These are phyloP conservation scores for Dactylorhiza incarnata DNA, from an alignment of 106 monocot genomes.

Conservation along the genomic window DNA sequence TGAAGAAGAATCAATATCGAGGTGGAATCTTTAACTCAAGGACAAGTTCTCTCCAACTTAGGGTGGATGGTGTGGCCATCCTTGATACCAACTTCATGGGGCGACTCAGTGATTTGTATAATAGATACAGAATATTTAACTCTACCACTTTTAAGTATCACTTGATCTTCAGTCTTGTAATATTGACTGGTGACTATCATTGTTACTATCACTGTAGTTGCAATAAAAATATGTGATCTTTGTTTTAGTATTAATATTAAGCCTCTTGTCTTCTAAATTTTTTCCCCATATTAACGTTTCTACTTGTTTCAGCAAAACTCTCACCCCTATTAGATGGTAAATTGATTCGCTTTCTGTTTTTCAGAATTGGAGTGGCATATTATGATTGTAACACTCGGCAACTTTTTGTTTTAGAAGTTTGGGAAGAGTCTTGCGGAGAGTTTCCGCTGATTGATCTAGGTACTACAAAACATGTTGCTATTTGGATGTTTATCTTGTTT, in stretches of 20 bases:
- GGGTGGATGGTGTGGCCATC: no score
- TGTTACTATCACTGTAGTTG: background rate
- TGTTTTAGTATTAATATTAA: background rate
- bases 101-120: background rate
- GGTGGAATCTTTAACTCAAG: no score
- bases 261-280: background rate
- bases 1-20: no score
- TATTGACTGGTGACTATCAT: background rate
- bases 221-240: background rate
- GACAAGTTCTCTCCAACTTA: no score
- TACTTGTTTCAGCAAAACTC: background rate
- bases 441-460: slow-evolving; percentile 90
- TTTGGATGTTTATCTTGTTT: background rate
- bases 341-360: background rate
- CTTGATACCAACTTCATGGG: no score
- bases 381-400: slow-evolving; percentile 60
- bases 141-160: background rate
- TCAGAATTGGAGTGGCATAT: slow-evolving; percentile 86
- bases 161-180: background rate
- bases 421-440: slow-evolving; percentile 75
- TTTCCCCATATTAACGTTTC: background rate
- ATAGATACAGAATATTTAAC: background rate
- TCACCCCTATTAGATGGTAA: background rate
- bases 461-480: slow-evolving; percentile 13
- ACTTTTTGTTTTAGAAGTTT: slow-evolving; percentile 87